Evolutionary conservation across 495 filamentous ascomycete genomes (phyloP).

Genomic region (Hyphodiscus hymeniophilus): DNA sequence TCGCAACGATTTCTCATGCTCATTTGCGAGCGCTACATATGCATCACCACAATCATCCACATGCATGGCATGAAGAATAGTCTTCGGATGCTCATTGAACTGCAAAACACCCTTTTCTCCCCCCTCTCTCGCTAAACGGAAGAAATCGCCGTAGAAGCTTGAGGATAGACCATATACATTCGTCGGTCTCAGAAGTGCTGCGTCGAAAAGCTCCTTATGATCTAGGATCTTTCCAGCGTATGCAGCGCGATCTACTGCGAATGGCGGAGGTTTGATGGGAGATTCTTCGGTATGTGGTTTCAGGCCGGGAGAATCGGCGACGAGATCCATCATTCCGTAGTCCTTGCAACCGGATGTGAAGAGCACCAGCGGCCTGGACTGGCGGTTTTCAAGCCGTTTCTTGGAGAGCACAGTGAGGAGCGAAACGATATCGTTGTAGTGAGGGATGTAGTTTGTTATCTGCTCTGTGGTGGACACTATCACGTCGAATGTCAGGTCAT

Average conservation of each 20-base stretch:
- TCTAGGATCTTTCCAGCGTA: slow-evolving; percentile 24
- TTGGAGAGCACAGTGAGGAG: slow-evolving; percentile 20
- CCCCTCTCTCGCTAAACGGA: slow-evolving; percentile 22
- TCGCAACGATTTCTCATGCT: too few species aligned
- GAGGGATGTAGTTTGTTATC: slow-evolving; percentile 24
- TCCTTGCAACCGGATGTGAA: slow-evolving; percentile 36
- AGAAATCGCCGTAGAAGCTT: slow-evolving; percentile 30
- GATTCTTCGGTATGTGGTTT: slow-evolving; percentile 30
- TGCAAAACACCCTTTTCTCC: slow-evolving; percentile 16
- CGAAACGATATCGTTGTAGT: slow-evolving; percentile 24
- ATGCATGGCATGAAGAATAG: slow-evolving; percentile 32
- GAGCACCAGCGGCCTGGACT: slow-evolving; percentile 28
- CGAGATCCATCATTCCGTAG: slow-evolving; percentile 28
- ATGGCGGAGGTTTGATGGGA: slow-evolving; percentile 22
- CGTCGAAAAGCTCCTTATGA: slow-evolving; percentile 29
- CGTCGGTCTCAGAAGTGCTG: slow-evolving; percentile 30
- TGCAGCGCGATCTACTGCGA: slow-evolving; percentile 12
- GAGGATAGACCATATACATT: slow-evolving; percentile 30
- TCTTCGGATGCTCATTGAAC: slow-evolving; percentile 24
- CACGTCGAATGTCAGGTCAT: slow-evolving; percentile 21
- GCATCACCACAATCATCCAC: slow-evolving; percentile 38
- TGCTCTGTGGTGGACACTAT: slow-evolving; percentile 33
- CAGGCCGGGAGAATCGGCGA: slow-evolving; percentile 24
- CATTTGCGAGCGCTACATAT: slow-evolving; percentile 30
- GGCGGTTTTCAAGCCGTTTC: slow-evolving; percentile 9